Base-by-base conservation (phyloP, 2,329 filamentous ascomycete species). In the Nothophoma quercina region DNA sequence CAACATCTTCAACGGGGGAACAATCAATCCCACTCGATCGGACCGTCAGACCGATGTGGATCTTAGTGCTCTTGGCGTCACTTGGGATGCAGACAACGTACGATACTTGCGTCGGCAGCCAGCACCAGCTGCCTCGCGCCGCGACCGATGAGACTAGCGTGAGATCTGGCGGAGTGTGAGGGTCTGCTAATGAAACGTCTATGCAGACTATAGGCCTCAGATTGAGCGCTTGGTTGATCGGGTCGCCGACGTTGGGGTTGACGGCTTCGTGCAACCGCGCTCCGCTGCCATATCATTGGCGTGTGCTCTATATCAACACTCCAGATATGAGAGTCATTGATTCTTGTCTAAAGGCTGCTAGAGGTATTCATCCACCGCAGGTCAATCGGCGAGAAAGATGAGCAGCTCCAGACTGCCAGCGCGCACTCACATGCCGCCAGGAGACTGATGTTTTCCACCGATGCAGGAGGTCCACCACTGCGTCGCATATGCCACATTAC, bases 101-200 rank as follows among this genome's bases (percentile, higher is more conserved):
- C 43, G 50, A 48, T 33, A 43, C 32, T 23, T 48, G 50, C 50
- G 30, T 46, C 30, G 32, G 42, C 30, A 16, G 19, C 23, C 35
- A 36, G 25, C 19, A 21, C 16, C 30, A 46, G 35, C 52, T n/a
- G 21, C 42, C 41, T 39, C n/a, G 21, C 29, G 32, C 29, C 28
- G 38, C 36, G 38, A 46, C 35, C 30, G 26, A 51, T 55, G 5
- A 19, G 30, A 30, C 21, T 29, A 16, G 46, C 13, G 44, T 15
- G 32, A 25, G 36, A 23, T 32, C 16, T 35, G 22, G 51, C 39
- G 32, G 32, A 43, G 7, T n/a, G 21, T 16, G 16, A 18, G 13
- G 16, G 21, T n/a, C 26, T 35, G 10, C 23, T 56, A 47, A 34
- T 34, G 36, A 49, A 56, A 45, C 43, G 43, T 49, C 21, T 36